Percentiles rank a stretch among this genome's conserved stretches.
Conservation (phyloP, 1,139 yeast genomes). For the Yamadazyma diddensiae region DNA sequence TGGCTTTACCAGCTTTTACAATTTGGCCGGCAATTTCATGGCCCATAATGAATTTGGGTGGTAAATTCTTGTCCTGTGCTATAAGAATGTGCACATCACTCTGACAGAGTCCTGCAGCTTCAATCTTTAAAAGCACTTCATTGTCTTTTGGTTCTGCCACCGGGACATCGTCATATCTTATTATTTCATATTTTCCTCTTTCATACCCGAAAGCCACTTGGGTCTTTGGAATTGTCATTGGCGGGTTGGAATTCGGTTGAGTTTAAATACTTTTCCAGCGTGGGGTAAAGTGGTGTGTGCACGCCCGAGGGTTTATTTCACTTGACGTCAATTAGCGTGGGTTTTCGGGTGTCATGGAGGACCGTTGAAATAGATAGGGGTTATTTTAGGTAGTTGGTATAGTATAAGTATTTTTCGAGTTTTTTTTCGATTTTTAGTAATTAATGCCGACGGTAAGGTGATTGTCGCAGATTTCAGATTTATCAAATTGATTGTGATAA, state of each 20-base stretch:
- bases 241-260: too few species aligned
- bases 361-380: too few species aligned
- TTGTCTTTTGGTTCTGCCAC: slow-evolving; percentile 35
- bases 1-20: slow-evolving; percentile 35
- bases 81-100: slow-evolving; percentile 47
- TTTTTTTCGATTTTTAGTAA: too few species aligned
- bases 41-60: slow-evolving; percentile 45
- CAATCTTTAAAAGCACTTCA: slow-evolving; percentile 44
- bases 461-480: too few species aligned
- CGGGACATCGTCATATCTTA: slow-evolving; percentile 27
- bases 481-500: too few species aligned
- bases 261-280: too few species aligned
- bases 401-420: too few species aligned
- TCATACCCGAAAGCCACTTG: slow-evolving; percentile 28
- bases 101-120: slow-evolving; percentile 53
- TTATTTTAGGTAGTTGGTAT: too few species aligned
- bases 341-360: too few species aligned
- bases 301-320: too few species aligned
- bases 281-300: slow-evolving; percentile 1
- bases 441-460: too few species aligned
- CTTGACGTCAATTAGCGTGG: too few species aligned
- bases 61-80: slow-evolving; percentile 20
- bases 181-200: slow-evolving; percentile 19
- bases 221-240: slow-evolving; percentile 16
- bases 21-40: slow-evolving; percentile 57